Base-by-base conservation (phyloP, 805 yeast genomes). In the Metschnikowia gruessii region DNA sequence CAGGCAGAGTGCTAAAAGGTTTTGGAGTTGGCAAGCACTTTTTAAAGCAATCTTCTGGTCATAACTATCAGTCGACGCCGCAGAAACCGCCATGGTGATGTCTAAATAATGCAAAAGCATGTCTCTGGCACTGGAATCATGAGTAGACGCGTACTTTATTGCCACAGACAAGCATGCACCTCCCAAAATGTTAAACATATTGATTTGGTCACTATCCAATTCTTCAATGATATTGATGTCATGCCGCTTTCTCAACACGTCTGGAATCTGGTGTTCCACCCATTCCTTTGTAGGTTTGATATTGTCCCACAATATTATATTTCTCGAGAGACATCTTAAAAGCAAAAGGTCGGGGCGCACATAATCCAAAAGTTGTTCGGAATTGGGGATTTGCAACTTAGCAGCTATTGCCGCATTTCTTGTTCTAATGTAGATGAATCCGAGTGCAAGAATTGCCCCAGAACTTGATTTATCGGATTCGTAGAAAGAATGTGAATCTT, bases 151-250 rank as follows among this genome's bases (percentile, higher is more conserved):
- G 68, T 71, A 82, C 55, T 78, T 80, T 26, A 94, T 66, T 0
- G 92, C 94, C 50, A 91, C 72, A 0, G 96, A 76, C 42, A 88
- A 59, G 45, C 92, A 78, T 0, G 80, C 65, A 0, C 98, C 99
- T 2, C 87, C 86, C 3, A 89, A 59, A 29, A 85, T 75, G 58
- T 84, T 81, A 55, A 80, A 79, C 54, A 75, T 77, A 2, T 82
- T 77, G 38, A 88, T 62, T 48, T 79, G 80, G 49, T 84, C 90
- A 46, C 84, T 77, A 48, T 80, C 79, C 38, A 83, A 63, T 2
- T 42, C 42, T 1, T 48, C 55, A 15, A 59, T 50, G 13, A 52
- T 44, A 3, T 52, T 46, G 4, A 57, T 41, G 59, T 60, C 43
- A 52, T 63, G 69, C 34, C 64, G 61, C 12, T 57, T 58, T 24